A percentile compares a stretch with the other conserved stretches of the same genome.
phyloP scores from a whole-genome alignment of 2,329 filamentous ascomycete genomes.

The Didymellaceae sp. region DNA sequence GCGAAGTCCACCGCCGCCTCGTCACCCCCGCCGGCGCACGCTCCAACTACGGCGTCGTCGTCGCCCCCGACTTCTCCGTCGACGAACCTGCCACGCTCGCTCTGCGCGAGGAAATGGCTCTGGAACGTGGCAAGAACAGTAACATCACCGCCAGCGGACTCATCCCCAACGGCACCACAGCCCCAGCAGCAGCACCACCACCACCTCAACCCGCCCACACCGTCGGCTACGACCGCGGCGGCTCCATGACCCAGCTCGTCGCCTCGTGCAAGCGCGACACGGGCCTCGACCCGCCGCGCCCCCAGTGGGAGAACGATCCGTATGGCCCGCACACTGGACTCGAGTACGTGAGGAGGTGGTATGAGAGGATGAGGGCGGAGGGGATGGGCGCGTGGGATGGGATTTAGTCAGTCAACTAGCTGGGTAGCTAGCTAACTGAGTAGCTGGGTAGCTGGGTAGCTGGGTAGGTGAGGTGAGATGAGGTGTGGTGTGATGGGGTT shows the following conservation, averaged over 20 bases:
- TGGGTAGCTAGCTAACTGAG: too few species aligned
- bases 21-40: conserved; percentile 53
- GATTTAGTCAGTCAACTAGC: too few species aligned
- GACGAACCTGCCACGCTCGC: conserved; percentile 45
- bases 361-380: conserved; percentile 45
- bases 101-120: conserved; percentile 43
- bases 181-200: too few species aligned
- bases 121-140: conserved; percentile 22
- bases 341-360: conserved; percentile 55
- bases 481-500: too few species aligned
- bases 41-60: conserved; percentile 55
- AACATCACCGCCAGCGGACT: not conserved
- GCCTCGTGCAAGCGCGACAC: conserved; percentile 51
- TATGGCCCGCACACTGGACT: conserved; percentile 56
- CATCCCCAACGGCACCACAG: not conserved
- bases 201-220: not conserved
- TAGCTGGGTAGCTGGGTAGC: too few species aligned
- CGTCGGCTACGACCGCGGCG: conserved; percentile 54
- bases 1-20: conserved; percentile 55
- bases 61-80: conserved; percentile 50
- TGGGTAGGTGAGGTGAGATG: too few species aligned
- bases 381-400: conserved; percentile 33
- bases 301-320: conserved; percentile 54
- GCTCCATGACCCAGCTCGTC: conserved; percentile 50
- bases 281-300: conserved; percentile 50